Percentiles rank a stretch among this genome's conserved stretches.
Conservation (phyloP, 345 rosid genomes). For the Laguncularia racemosa region DNA sequence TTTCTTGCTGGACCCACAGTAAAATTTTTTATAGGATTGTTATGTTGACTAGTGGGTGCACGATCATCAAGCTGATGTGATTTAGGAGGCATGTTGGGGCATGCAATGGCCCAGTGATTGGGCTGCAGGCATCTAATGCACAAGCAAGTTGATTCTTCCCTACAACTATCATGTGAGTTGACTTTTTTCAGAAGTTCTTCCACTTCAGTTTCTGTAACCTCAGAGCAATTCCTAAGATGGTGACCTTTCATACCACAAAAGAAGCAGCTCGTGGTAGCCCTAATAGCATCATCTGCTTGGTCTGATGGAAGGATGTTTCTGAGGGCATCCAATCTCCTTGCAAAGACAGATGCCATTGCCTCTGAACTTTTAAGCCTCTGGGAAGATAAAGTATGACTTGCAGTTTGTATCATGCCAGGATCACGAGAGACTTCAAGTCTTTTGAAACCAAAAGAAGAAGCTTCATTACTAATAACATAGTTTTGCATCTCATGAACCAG, state of each 20-base stretch:
- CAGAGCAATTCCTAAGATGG: conserved; percentile 47
- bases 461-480: conserved; percentile 17
- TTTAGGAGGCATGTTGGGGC: conserved; percentile 32
- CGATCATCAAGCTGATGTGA: conserved; percentile 8
- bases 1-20: conserved; percentile 7
- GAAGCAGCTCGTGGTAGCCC: conserved; percentile 36
- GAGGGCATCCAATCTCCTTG: conserved; percentile 68
- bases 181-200: conserved; percentile 39
- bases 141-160: conserved; percentile 31
- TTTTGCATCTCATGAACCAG: conserved; percentile 16
- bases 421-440: conserved; percentile 19
- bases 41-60: conserved; percentile 12
- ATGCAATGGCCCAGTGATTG: conserved; percentile 73
- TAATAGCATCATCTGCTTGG: conserved; percentile 23
- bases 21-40: conserved; percentile 12
- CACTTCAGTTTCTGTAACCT: conserved; percentile 53
- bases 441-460: conserved; percentile 24
- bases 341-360: conserved; percentile 57
- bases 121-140: conserved; percentile 67
- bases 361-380: conserved; percentile 40
- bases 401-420: conserved; percentile 16
- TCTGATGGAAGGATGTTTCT: conserved; percentile 37
- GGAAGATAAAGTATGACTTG: conserved; percentile 24
- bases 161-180: conserved; percentile 26
- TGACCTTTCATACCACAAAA: conserved; percentile 75